A percentile compares a stretch with the other conserved stretches of the same genome.
Evolutionary conservation across 176 grass and related monocot genomes (phyloP).

Genomic region (Puya raimondii): DNA sequence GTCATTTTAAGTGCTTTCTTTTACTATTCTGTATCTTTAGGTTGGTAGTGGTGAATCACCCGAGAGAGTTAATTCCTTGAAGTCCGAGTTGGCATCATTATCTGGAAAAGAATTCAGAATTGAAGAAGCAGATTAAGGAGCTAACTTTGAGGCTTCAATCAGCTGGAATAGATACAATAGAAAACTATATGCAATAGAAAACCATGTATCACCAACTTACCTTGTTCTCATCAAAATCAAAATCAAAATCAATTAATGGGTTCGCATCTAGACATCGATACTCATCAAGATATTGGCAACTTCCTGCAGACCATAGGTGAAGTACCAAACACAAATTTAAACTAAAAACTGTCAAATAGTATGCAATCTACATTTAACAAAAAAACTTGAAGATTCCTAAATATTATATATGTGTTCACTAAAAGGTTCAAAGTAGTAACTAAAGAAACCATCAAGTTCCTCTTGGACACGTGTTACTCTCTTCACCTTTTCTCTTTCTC

Average conservation of each 20-base stretch:
- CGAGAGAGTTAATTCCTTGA: constrained; percentile 31
- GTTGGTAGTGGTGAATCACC: constrained; percentile 47
- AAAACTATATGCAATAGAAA: neutral
- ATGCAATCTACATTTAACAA: neutral
- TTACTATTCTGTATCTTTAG: constrained; percentile 24
- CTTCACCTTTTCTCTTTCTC: too few relatives aligned
- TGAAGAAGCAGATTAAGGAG: constrained; percentile 62
- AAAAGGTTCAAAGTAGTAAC: neutral
- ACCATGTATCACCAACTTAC: constrained; percentile 27
- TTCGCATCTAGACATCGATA: constrained; percentile 48
- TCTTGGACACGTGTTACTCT: too few relatives aligned
- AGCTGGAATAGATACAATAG: constrained; percentile 51
- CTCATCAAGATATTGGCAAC: constrained; percentile 62
- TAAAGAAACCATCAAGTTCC: too few relatives aligned
- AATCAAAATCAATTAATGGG: constrained; percentile 65
- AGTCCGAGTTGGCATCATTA: constrained; percentile 46
- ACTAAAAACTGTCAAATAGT: neutral
- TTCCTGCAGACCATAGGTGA: constrained; percentile 83
- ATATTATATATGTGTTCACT: neutral
- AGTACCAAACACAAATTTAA: constrained; percentile 35
- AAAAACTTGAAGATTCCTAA: neutral
- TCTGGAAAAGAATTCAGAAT: constrained; percentile 60
- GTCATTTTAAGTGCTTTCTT: constrained; percentile 14
- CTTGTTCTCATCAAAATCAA: constrained; percentile 99
- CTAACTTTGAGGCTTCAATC: constrained; percentile 65